These are phyloP conservation scores for Eucalyptus albens DNA, from an alignment of 345 rosid species.

Conservation along the genomic window DNA sequence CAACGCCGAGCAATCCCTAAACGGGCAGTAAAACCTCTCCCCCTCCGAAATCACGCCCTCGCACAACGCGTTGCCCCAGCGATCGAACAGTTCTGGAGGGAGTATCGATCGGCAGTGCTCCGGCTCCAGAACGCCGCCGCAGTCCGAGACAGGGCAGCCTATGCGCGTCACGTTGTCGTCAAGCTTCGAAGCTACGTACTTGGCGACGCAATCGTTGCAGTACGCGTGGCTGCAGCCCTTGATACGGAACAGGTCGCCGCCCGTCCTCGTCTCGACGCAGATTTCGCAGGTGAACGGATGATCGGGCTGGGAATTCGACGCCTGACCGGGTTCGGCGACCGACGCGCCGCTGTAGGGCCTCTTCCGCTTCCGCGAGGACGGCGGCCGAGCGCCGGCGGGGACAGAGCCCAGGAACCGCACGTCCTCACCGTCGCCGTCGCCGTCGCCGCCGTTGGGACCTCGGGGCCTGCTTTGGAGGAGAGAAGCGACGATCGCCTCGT, in stretches of 20 bases:
- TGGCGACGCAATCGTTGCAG: constrained; percentile 33
- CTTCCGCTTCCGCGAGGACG: neutral
- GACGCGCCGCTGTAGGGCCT: neutral
- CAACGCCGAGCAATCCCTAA: constrained; percentile 33
- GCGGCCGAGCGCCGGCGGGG: neutral
- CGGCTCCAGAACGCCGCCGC: constrained; percentile 21
- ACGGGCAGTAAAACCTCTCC: constrained; percentile 45
- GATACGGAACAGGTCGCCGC: constrained; percentile 9
- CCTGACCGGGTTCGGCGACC: neutral
- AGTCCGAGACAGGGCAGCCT: constrained; percentile 20
- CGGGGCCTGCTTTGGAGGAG: neutral
- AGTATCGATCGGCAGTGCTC: constrained; percentile 21
- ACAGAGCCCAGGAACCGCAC: neutral
- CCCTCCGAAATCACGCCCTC: constrained; percentile 19
- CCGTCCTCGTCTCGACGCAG: constrained; percentile 26
- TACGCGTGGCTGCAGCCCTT: constrained; percentile 41
- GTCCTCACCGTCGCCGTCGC: neutral
- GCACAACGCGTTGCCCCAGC: constrained; percentile 46
- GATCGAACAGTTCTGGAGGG: constrained; percentile 24
- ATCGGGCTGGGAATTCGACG: neutral
- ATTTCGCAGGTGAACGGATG: constrained; percentile 30
- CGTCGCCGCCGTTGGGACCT: neutral
- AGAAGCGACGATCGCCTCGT: neutral
- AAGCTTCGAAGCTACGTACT: constrained; percentile 37
- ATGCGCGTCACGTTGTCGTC: constrained; percentile 14